Evolutionary conservation across 345 rosid genomes (phyloP).

Genomic region (Eucalyptus lansdowneana): DNA sequence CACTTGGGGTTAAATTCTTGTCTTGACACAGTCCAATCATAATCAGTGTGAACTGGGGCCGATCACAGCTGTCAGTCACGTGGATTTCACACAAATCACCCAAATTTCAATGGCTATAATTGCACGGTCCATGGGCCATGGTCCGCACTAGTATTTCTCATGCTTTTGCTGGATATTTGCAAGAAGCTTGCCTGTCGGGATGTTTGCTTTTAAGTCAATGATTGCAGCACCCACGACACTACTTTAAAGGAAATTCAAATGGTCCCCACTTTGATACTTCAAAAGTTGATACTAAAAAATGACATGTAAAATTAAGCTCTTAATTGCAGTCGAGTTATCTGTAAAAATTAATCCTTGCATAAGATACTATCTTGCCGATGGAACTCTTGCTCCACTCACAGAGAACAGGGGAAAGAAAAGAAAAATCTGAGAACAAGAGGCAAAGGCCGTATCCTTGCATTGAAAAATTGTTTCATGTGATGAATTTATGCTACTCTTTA

Average conservation of each 20-base stretch:
- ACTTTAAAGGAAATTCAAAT: background rate
- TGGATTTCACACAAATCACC: background rate
- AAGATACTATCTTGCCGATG: background rate
- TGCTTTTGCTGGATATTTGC: background rate
- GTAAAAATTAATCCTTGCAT: background rate
- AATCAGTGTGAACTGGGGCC: background rate
- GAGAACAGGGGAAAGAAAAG: background rate
- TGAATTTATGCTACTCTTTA: background rate
- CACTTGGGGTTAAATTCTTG: background rate
- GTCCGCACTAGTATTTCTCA: background rate
- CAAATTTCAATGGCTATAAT: background rate
- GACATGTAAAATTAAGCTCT: background rate
- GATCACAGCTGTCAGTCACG: background rate
- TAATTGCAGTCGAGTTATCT: background rate
- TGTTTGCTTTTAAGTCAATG: background rate
- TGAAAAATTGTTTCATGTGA: background rate
- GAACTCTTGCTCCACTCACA: background rate
- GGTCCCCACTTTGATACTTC: background rate
- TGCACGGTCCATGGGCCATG: background rate
- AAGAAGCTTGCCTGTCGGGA: background rate
- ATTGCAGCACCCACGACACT: background rate
- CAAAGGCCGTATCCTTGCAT: background rate
- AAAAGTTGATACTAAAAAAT: background rate
- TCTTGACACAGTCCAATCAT: background rate
- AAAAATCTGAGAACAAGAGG: background rate